phyloP scores from a whole-genome alignment of 1,139 yeast species.

The Candida sp. region DNA sequence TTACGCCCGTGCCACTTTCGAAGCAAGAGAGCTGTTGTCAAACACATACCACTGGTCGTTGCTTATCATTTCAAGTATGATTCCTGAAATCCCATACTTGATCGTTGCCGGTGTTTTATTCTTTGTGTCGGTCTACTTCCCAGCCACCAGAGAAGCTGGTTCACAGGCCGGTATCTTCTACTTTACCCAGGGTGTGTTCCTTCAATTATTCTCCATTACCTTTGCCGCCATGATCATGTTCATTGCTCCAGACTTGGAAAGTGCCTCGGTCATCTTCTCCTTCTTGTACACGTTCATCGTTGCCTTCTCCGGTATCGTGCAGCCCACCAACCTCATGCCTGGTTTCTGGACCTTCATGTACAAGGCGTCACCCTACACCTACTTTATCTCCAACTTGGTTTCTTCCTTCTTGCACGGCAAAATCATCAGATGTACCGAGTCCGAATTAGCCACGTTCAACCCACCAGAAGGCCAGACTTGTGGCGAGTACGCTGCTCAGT shows the following conservation, averaged over 20 bases:
- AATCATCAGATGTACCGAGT: conserved; percentile 52
- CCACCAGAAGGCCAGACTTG: conserved; percentile 71
- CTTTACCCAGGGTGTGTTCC: conserved; percentile 55
- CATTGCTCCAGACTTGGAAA: conserved; percentile 63
- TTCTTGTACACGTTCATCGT: conserved; percentile 57
- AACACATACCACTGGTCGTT: conserved; percentile 71
- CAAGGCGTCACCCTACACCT: conserved; percentile 72
- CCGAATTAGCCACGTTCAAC: conserved; percentile 53
- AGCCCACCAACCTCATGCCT: conserved; percentile 62
- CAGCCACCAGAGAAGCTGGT: conserved; percentile 39
- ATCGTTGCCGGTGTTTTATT: conserved; percentile 53
- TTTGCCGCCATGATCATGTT: conserved; percentile 59
- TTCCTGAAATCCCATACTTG: conserved; percentile 62
- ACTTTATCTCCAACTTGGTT: conserved; percentile 63
- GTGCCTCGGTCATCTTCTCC: conserved; percentile 62
- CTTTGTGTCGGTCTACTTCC: conserved; percentile 62
- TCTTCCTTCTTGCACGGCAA: conserved; percentile 57
- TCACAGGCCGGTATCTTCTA: conserved; percentile 58
- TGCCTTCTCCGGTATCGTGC: conserved; percentile 67
- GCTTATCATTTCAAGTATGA: conserved; percentile 52
- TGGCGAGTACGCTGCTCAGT: conserved; percentile 47
- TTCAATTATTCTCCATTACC: conserved; percentile 57
- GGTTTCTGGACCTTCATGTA: conserved; percentile 72
- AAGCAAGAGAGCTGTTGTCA: conserved; percentile 66
- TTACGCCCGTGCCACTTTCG: conserved; percentile 57